These are phyloP conservation scores for Brassica nigra DNA, from an alignment of 345 rosid species.

Conservation along the genomic window DNA sequence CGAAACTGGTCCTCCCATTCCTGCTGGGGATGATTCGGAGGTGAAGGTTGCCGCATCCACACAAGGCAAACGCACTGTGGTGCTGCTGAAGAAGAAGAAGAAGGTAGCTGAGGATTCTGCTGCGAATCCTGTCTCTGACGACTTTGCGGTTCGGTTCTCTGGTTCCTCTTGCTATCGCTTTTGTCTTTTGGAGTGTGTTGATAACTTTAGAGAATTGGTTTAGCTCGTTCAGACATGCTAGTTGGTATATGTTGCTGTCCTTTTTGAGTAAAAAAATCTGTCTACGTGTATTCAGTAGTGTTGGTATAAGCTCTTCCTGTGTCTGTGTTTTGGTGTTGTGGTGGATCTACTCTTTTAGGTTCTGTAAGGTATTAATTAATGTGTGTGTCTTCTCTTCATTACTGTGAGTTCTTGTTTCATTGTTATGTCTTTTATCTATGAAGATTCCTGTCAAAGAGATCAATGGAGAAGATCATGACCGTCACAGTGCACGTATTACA, in stretches of 20 bases:
- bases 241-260: not conserved
- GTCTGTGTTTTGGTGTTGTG: too few species aligned
- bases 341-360: too few species aligned
- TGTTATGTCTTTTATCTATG: slow-evolving; percentile 1
- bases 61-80: slow-evolving; percentile 62
- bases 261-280: too few species aligned
- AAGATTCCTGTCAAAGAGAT: slow-evolving; percentile 54
- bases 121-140: slow-evolving; percentile 64
- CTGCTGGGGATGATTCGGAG: slow-evolving; percentile 31
- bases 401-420: not conserved
- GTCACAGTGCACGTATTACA: slow-evolving; percentile 49
- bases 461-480: slow-evolving; percentile 62
- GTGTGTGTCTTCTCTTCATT: too few species aligned
- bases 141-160: slow-evolving; percentile 45
- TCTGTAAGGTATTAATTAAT: too few species aligned
- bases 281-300: too few species aligned
- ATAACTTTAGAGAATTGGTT: not conserved
- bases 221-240: not conserved
- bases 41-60: slow-evolving; percentile 51
- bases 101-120: slow-evolving; percentile 70
- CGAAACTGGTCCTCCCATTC: slow-evolving; percentile 25
- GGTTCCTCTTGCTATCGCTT: not conserved
- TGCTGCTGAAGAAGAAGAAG: slow-evolving; percentile 58
- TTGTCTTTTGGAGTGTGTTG: not conserved
- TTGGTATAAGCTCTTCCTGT: too few species aligned